phyloP scores from a whole-genome alignment of 768 basidiomycete genomes.

The Tephrocybe sp. region DNA sequence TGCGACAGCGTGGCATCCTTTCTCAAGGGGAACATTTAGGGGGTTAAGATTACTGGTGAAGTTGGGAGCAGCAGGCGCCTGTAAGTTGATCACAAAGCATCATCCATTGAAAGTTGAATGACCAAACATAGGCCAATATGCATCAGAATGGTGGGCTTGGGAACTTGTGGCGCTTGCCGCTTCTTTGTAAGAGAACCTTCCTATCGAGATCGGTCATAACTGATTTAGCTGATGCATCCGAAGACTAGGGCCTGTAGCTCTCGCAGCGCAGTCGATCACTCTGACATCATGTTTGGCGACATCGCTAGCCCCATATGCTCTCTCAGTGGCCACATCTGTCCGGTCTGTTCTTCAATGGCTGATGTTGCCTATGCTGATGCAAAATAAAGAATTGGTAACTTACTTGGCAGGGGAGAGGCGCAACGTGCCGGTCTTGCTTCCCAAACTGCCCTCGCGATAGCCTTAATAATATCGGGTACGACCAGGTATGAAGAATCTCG shows the following conservation, averaged over 20 bases:
- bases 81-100: conserved; percentile 27
- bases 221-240: neutral
- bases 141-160: conserved; percentile 98
- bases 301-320: conserved; percentile 78
- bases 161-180: conserved; percentile 68
- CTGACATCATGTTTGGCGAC: conserved; percentile 67
- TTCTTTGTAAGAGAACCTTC: conserved; percentile 34
- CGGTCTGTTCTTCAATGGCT: no score
- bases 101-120: neutral
- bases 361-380: neutral
- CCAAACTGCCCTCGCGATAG: conserved; percentile 60
- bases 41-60: conserved; percentile 65
- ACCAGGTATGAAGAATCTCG: conserved; percentile 45
- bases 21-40: conserved; percentile 59
- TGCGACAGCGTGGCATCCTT: conserved; percentile 78
- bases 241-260: conserved; percentile 71
- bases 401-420: conserved; percentile 13
- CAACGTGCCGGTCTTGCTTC: conserved; percentile 23
- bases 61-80: conserved; percentile 82
- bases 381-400: conserved; percentile 11
- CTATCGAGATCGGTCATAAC: no score
- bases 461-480: conserved; percentile 53
- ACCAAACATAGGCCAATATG: conserved; percentile 54
- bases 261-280: conserved; percentile 88
- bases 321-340: conserved; percentile 81